A percentile compares a stretch with the other conserved stretches of the same genome.
Conservation (phyloP, 108 stramenopile species). For the Epithemia pelagica region DNA sequence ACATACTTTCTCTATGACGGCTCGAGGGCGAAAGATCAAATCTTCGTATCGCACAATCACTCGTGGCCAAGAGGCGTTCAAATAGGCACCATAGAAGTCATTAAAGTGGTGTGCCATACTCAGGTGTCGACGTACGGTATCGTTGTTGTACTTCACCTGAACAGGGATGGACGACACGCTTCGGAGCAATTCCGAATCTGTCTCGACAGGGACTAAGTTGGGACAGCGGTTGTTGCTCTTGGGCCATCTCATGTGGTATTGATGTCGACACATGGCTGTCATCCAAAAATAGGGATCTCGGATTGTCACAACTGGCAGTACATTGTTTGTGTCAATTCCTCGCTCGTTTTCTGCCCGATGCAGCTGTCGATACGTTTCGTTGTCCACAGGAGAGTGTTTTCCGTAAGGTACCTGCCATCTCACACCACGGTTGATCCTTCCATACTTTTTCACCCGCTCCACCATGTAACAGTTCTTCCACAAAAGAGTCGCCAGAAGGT, state of each 20-base stretch:
- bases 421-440: constrained; percentile 27
- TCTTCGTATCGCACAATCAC: constrained; percentile 77
- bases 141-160: background rate
- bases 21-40: constrained; percentile 54
- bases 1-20: constrained; percentile 53
- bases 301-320: constrained; percentile 31
- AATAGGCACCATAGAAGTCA: constrained; percentile 56
- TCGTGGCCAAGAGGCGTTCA: constrained; percentile 49
- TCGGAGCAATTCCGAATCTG: constrained; percentile 24
- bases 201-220: constrained; percentile 42
- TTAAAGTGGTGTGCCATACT: constrained; percentile 60
- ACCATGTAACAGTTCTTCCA: constrained; percentile 50
- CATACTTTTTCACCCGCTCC: constrained; percentile 32
- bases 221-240: constrained; percentile 44
- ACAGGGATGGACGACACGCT: background rate
- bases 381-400: constrained; percentile 74
- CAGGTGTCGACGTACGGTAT: constrained; percentile 20
- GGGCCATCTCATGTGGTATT: constrained; percentile 56
- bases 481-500: constrained; percentile 63
- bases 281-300: constrained; percentile 11
- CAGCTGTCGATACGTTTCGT: constrained; percentile 26
- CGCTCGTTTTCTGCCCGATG: constrained; percentile 38
- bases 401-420: constrained; percentile 75
- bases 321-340: constrained; percentile 27
- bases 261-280: constrained; percentile 24